A percentile compares a stretch with the other conserved stretches of the same genome.
These are phyloP conservation scores for Penicillium soppii DNA, from an alignment of 495 filamentous ascomycete genomes.

Conservation along the genomic window DNA sequence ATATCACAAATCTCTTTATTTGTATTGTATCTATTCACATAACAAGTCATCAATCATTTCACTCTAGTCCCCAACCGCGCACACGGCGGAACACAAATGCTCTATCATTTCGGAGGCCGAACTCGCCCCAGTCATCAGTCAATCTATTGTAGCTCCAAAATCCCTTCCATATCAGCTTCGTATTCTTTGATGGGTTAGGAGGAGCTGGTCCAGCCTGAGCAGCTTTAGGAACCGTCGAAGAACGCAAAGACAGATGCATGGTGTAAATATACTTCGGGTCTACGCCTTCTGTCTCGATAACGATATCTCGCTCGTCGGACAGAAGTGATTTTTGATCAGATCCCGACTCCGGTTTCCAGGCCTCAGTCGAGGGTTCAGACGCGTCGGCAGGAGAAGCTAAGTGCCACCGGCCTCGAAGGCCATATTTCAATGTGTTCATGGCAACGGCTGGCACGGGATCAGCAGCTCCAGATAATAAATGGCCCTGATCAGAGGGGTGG, in stretches of 20 bases:
- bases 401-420: slow-evolving; percentile 61
- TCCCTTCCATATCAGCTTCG: slow-evolving; percentile 83
- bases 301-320: slow-evolving; percentile 44
- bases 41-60: slow-evolving; percentile 13
- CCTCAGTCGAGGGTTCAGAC: slow-evolving; percentile 15
- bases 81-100: slow-evolving; percentile 89
- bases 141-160: slow-evolving; percentile 90
- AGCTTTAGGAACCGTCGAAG: slow-evolving; percentile 50
- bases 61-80: slow-evolving; percentile 43
- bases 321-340: slow-evolving; percentile 11
- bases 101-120: slow-evolving; percentile 78
- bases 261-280: slow-evolving; percentile 76
- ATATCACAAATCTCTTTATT: background rate
- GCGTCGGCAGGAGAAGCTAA: slow-evolving; percentile 40
- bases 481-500: slow-evolving; percentile 38
- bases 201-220: slow-evolving; percentile 24
- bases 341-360: slow-evolving; percentile 4
- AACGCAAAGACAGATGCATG: slow-evolving; percentile 68
- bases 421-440: slow-evolving; percentile 54
- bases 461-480: slow-evolving; percentile 28
- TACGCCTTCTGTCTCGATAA: slow-evolving; percentile 84
- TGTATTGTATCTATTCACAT: no score
- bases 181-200: slow-evolving; percentile 57
- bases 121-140: slow-evolving; percentile 89
- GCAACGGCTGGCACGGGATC: slow-evolving; percentile 40